Evolutionary conservation across 768 basidiomycete species (phyloP), one percentile per base, ranked within the genome.

Genomic region (Lactarius sp.): DNA sequence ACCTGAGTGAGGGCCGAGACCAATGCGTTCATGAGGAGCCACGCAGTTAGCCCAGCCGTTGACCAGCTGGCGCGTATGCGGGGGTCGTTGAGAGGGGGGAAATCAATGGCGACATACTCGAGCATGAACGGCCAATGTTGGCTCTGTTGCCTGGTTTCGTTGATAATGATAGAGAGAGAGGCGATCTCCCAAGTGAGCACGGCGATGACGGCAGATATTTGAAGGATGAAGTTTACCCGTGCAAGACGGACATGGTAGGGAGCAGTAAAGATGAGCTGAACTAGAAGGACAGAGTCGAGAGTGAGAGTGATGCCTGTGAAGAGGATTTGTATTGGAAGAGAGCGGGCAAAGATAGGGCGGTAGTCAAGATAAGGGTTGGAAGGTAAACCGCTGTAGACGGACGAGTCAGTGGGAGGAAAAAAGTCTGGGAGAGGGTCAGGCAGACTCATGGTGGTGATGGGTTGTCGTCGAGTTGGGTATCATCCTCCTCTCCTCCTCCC

Each of bases 211-310:
- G 91, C 92, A 2, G 86, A 84, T 13, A 98, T 72, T 73, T 98
- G 97, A 39, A 98, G 84, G 58, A 86, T 79, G 75, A 92, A 99
- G 77, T 99, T 99, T 70, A 91, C 83, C 6, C 87, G 89, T 0
- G 94, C 93, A 46, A 99, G 86, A 0, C 94, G 92, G 83, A 90
- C 92, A 74, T 99, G 97, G 68, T 96, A 98, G 72, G 96, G 93
- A 0, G 88, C 90, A 5, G 97, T 98, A 77, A 99, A 97, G 63
- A 94, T 74, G 68, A 99, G 86, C 69, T 98, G 94, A 61, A 97
- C 85, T 69, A 97, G 80, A 49, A 99, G 86, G 20, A 96, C 88
- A 51, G 82, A 79, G 51, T 90, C 83, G 64, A 98, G 84, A 10
- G 96, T 91, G 66, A 96, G 77, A 6, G 92, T 84, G 66, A 97